These are phyloP conservation scores for Leishmania braziliensis DNA, from an alignment of 208 protist species.

Conservation along the genomic window DNA sequence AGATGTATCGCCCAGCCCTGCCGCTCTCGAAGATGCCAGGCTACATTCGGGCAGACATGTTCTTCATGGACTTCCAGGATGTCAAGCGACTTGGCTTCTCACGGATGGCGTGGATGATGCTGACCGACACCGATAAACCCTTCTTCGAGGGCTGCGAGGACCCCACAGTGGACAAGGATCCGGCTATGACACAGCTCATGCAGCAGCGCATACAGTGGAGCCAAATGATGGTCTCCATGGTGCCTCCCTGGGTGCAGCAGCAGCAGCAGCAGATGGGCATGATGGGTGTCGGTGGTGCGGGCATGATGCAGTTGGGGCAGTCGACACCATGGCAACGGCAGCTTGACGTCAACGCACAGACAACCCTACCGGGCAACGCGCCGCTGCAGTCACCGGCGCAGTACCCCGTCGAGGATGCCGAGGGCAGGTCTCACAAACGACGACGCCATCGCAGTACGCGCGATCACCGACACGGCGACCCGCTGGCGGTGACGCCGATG, in stretches of 20 bases:
- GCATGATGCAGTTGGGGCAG: slow-evolving; percentile 12
- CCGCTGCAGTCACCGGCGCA: background rate
- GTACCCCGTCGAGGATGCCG: slow-evolving; percentile 25
- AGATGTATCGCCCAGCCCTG: slow-evolving; percentile 67
- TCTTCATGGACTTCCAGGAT: slow-evolving; percentile 86
- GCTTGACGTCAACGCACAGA: background rate
- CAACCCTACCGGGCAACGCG: background rate
- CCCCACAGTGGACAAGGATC: slow-evolving; percentile 64
- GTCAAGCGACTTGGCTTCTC: slow-evolving; percentile 80
- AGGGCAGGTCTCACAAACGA: slow-evolving; percentile 11
- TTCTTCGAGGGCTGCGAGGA: slow-evolving; percentile 61
- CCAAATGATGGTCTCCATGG: slow-evolving; percentile 39
- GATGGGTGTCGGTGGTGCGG: slow-evolving; percentile 20
- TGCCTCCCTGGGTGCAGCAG: slow-evolving; percentile 30
- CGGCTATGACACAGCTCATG: slow-evolving; percentile 62
- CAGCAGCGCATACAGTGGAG: slow-evolving; percentile 50
- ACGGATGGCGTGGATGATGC: slow-evolving; percentile 62
- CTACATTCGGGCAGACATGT: slow-evolving; percentile 84
- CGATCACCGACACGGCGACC: slow-evolving; percentile 30
- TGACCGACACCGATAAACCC: slow-evolving; percentile 58
- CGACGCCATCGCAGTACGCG: slow-evolving; percentile 21
- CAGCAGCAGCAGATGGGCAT: slow-evolving; percentile 4
- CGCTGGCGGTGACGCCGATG: slow-evolving; percentile 4
- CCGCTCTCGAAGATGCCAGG: slow-evolving; percentile 71
- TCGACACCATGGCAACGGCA: background rate